Evolutionary conservation across 148 eudicot genomes (phyloP).

Genomic region (Vaccinium macrocarpon): DNA sequence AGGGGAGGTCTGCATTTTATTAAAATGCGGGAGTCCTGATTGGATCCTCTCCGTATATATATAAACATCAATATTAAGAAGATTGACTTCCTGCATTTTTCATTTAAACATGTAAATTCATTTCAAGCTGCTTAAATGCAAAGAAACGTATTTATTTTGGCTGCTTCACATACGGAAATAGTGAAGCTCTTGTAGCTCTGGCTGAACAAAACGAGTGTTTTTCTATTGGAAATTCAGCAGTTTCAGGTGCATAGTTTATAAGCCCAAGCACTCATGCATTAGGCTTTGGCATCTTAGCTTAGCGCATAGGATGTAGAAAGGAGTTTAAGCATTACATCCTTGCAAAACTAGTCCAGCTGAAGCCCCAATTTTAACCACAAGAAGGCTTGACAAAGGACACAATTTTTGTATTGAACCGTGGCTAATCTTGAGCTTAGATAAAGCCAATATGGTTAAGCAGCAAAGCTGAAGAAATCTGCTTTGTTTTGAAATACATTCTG

Average conservation of each 20-base stretch:
- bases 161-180: background rate
- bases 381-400: background rate
- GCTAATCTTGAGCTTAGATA: background rate
- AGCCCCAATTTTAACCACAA: background rate
- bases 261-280: background rate
- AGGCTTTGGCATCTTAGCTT: conserved; percentile 1
- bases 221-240: background rate
- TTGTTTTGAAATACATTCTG: too few species aligned
- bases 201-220: background rate
- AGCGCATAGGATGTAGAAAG: background rate
- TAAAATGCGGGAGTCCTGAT: too few species aligned
- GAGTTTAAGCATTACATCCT: background rate
- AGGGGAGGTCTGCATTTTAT: too few species aligned
- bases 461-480: background rate
- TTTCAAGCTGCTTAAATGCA: background rate
- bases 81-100: background rate
- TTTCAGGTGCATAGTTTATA: background rate
- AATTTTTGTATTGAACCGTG: background rate
- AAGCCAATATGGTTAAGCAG: background rate
- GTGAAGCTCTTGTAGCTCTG: background rate
- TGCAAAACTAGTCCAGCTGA: background rate
- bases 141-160: background rate
- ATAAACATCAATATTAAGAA: background rate
- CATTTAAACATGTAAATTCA: conserved; percentile 6
- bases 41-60: too few species aligned